Base-by-base conservation (phyloP, 2,329 filamentous ascomycete genomes). In the Fonsecaea nubica region DNA sequence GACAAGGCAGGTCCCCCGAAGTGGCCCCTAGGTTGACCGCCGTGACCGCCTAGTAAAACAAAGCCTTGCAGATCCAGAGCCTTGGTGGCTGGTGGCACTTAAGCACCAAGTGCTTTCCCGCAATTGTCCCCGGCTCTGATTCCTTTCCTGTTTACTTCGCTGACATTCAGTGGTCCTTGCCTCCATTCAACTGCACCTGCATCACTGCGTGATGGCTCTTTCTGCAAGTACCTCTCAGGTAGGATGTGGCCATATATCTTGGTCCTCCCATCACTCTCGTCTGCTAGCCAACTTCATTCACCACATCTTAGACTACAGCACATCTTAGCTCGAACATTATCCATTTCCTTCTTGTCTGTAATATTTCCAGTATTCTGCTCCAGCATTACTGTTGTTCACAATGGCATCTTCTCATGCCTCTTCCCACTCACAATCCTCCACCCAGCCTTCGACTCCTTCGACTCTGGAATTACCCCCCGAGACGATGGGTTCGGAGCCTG, bases 1-100 rank as follows among this genome's bases (percentile, higher is more conserved):
- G 3, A 55, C 45, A 18, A 45, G 48, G 65, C 45, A 67, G 57
- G 65, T 67, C 33, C 25, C 32, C 60, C 65, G 61, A 54, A 52
- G 18, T 18, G 33, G 21, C 30, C 21, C 48, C 45, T 55, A 50
- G 12, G 25, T 50, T 25, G 25, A 25, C 25, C 25, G 25, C 25
- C 25, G 25, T 25, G 25, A 25, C 25, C 25, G 25, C 25, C 25
- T 25, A 25, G 25, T 25, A 2, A 25, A 25, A 25, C 10, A 18
- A 50, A 50, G 45, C 45, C 45, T 50, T 25, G 45, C 45, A 10
- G 42, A 21, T 50, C 18, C 18, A 7, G 12, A 18, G 40, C 15
- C n/a, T 45, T n/a, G 40, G 18, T 45, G 40, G n/a, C 40, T 25
- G 25, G 25, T 25, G 25, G 25, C 25, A 25, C 25, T 3, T 25